Base-by-base conservation (phyloP, 2,329 filamentous ascomycete species). In the Phaeosphaeria sp. region DNA sequence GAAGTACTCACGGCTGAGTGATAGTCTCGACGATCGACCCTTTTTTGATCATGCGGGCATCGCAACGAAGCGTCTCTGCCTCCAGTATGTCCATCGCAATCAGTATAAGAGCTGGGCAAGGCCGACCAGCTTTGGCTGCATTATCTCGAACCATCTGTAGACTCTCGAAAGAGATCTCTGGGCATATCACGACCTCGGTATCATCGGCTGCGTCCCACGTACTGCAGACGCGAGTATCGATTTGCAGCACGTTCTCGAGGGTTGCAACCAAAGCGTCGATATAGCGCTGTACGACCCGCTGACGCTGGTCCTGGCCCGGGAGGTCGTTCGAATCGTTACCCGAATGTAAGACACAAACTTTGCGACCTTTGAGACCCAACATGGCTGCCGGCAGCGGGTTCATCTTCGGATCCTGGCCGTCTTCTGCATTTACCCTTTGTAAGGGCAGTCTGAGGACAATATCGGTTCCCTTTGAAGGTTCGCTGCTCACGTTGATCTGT, bases 1-100 rank as follows among this genome's bases (percentile, higher is more conserved):
- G 9, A 22, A 18, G 36, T 25, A 67, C 68, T 65, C 60, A 71
- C 63, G 71, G 71, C 50, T 73, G 71, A 24, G 66, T 69, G 17
- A 71, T 66, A 7, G 72, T 59, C 43, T 73, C 69, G 1, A 71
- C 67, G 9, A 70, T 61, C 4, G 63, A 65, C 21, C 63, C 59
- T 46, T 62, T 60, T 30, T 54, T 66, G 6, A 43, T 44, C 2
- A 71, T 52, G 9, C 69, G 62, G 7, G 60, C 66, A 57, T 73
- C 69, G 6, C 62, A 63, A 15, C 71, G 64, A 8, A 73, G 50
- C 17, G 67, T 66, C 2, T 70, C 57, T n/a, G 69, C 69, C 53
- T 74, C 67, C 2, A 69, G 51, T 2, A 57, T 59, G 48, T 74
- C 68, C 51, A 70, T 67, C 5, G 68, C 65, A 17, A 73, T 56